These are phyloP conservation scores for Xylariaceae sp. DNA, from an alignment of 2,329 filamentous ascomycete genomes.

Conservation along the genomic window DNA sequence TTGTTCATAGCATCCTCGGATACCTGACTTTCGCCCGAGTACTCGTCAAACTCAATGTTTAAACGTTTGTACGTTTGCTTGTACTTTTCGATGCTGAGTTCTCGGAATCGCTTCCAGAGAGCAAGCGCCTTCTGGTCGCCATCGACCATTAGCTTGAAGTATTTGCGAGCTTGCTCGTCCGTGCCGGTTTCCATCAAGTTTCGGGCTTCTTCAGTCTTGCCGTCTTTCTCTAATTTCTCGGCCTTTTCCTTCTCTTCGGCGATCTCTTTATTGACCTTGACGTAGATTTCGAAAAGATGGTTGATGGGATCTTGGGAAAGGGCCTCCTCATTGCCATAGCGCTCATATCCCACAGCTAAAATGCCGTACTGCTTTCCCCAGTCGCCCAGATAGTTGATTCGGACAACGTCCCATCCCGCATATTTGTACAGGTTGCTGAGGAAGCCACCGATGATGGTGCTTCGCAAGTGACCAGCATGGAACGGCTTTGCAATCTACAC, in stretches of 20 bases:
- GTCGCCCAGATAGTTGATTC: constrained; percentile 73
- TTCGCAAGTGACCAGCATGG: constrained; percentile 67
- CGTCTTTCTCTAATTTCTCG: constrained; percentile 44
- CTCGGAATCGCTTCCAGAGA: constrained; percentile 54
- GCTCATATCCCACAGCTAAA: constrained; percentile 57
- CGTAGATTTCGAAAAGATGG: constrained; percentile 69
- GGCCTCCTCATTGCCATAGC: constrained; percentile 60
- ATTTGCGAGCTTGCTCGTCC: constrained; percentile 52
- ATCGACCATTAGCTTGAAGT: constrained; percentile 57
- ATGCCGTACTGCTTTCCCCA: constrained; percentile 71
- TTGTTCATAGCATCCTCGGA: constrained; percentile 60
- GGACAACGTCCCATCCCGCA: constrained; percentile 64
- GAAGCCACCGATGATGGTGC: constrained; percentile 72
- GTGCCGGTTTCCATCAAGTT: constrained; percentile 36
- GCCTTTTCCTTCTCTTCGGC: constrained; percentile 56
- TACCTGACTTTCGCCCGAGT: constrained; percentile 71
- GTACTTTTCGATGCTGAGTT: constrained; percentile 54
- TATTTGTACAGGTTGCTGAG: constrained; percentile 62
- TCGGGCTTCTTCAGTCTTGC: constrained; percentile 37
- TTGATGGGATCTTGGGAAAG: constrained; percentile 61
- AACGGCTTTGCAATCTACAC: constrained; percentile 58
- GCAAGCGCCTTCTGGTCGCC: constrained; percentile 50
- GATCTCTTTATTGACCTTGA: constrained; percentile 59
- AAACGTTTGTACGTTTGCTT: constrained; percentile 53
- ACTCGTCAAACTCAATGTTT: constrained; percentile 57